Evolutionary conservation across 2,329 filamentous ascomycete genomes (phyloP).

Genomic region (Sporothrix pseudoabietina): DNA sequence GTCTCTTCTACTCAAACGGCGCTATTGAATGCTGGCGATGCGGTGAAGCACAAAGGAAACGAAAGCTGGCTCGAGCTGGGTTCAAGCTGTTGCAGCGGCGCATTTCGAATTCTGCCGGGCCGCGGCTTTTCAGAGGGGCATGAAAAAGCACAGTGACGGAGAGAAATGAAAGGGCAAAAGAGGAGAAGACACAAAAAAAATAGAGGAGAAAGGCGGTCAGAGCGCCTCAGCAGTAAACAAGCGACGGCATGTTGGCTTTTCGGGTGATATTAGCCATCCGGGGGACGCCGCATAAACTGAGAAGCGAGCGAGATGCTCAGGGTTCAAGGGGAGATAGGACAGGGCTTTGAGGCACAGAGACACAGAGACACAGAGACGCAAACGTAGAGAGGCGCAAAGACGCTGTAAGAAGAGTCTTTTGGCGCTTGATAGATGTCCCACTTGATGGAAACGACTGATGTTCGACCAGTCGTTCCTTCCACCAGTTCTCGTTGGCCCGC

Average conservation of each 20-base stretch:
- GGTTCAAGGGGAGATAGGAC: neutral
- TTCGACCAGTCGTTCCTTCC: constrained; percentile 20
- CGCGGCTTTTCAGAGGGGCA: neutral
- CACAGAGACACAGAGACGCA: too few relatives aligned
- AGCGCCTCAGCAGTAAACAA: neutral
- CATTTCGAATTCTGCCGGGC: neutral
- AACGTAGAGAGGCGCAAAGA: neutral
- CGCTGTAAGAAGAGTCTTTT: neutral
- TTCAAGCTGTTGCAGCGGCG: constrained; percentile 6
- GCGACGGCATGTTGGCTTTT: neutral
- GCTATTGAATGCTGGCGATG: constrained; percentile 21
- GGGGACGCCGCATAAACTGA: constrained; percentile 6
- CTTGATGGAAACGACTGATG: neutral
- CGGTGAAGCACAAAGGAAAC: neutral
- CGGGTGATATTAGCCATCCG: neutral
- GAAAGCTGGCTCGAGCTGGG: neutral
- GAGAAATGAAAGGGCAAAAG: neutral
- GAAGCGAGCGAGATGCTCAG: constrained; percentile 1
- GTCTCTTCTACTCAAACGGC: neutral
- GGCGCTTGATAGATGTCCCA: neutral
- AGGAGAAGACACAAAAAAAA: neutral
- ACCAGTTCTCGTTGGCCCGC: neutral
- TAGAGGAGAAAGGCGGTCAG: constrained; percentile 3
- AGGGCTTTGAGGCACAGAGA: neutral
- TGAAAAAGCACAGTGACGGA: neutral